Evolutionary conservation across 768 basidiomycete genomes (phyloP).

Genomic region (Lactarius psammicola): DNA sequence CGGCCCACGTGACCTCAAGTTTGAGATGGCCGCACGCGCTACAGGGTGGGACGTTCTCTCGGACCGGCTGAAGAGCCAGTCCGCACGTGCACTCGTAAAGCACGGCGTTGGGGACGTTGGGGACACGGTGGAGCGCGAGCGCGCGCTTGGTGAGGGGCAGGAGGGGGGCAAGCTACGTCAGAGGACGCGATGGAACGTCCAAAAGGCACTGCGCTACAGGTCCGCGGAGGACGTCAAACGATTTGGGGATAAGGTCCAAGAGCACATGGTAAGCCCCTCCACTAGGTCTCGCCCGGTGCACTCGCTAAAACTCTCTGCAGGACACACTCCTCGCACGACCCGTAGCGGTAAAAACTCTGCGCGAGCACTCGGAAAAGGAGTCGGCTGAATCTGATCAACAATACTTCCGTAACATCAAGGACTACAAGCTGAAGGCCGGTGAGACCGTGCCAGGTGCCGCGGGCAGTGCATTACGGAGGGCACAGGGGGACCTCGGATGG

Average conservation of each 20-base stretch:
- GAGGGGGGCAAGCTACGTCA: constrained; percentile 51
- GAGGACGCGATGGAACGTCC: constrained; percentile 71
- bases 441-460: constrained; percentile 28
- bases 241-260: constrained; percentile 55
- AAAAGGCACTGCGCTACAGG: constrained; percentile 68
- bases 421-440: constrained; percentile 28
- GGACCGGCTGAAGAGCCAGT: constrained; percentile 47
- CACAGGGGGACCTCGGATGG: constrained; percentile 27
- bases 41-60: constrained; percentile 81
- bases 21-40: constrained; percentile 84
- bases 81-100: constrained; percentile 50
- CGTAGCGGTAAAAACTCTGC: constrained; percentile 25
- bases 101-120: constrained; percentile 47
- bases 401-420: constrained; percentile 29
- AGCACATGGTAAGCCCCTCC: constrained; percentile 53
- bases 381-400: constrained; percentile 21
- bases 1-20: constrained; percentile 83
- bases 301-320: neutral
- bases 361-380: constrained; percentile 16
- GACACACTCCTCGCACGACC: constrained; percentile 29
- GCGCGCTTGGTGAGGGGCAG: constrained; percentile 39
- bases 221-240: constrained; percentile 44
- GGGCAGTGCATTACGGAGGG: constrained; percentile 24
- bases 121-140: constrained; percentile 51
- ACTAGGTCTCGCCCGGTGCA: too few relatives aligned